Conservation (phyloP, 148 eudicot genomes). For the Oxyria digyna region DNA sequence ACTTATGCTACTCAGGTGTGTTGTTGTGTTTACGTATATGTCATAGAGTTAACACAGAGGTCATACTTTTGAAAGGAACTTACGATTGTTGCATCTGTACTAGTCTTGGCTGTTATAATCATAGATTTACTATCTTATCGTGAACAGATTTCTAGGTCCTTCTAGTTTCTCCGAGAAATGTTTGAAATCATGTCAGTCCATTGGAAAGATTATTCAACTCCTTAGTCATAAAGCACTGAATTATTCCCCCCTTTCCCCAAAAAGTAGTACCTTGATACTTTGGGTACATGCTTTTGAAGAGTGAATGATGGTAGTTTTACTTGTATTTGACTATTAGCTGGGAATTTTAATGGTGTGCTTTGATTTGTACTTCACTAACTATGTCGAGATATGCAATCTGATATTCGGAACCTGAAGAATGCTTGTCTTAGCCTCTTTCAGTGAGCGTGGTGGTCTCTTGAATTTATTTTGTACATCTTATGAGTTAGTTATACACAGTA, state of each 20-base stretch:
- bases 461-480: background rate
- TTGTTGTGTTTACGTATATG: background rate
- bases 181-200: background rate
- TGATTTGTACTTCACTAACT: background rate
- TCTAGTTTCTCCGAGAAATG: background rate
- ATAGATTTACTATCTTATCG: background rate
- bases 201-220: background rate
- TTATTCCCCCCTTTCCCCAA: background rate
- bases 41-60: background rate
- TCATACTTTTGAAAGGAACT: background rate
- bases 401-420: background rate
- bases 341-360: background rate
- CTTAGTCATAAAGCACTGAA: background rate
- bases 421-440: background rate
- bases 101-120: background rate
- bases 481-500: background rate
- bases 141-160: background rate
- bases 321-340: background rate
- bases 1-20: conserved; percentile 59
- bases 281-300: background rate
- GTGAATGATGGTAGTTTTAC: background rate
- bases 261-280: background rate
- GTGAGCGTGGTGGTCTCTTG: background rate
- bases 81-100: background rate
- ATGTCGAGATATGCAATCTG: background rate